Evolutionary conservation across 2,329 filamentous ascomycete genomes (phyloP).

Genomic region (Fusarium udum): DNA sequence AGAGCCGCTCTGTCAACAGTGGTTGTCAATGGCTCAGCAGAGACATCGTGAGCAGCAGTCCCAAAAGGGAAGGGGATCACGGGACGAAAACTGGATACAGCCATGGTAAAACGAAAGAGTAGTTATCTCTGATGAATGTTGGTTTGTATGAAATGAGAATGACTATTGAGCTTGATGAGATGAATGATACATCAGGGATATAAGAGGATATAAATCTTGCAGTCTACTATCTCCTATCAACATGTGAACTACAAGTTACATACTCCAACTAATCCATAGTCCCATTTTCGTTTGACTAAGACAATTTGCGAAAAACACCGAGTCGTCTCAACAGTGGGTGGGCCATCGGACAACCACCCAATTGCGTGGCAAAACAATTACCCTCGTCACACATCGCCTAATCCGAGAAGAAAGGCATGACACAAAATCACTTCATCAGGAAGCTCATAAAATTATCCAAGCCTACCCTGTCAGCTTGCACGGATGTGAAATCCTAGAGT

Average conservation of each 20-base stretch:
- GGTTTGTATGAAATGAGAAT: no score
- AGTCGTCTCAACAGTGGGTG: background rate
- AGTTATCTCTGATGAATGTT: no score
- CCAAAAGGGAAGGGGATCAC: background rate
- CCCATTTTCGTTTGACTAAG: background rate
- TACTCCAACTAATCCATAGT: background rate
- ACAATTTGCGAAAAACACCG: background rate
- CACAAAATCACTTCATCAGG: background rate
- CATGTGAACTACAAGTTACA: background rate
- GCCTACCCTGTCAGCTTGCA: background rate
- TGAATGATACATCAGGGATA: background rate
- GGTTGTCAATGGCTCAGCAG: background rate
- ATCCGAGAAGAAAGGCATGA: background rate
- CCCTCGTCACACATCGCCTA: background rate
- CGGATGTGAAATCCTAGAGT: background rate
- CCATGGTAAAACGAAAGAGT: background rate
- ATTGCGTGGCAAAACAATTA: background rate
- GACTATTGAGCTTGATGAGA: background rate
- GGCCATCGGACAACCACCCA: background rate
- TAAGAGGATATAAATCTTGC: slow-evolving; percentile 6
- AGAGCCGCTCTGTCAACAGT: slow-evolving; percentile 43
- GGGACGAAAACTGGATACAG: slow-evolving; percentile 1
- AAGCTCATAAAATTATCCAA: background rate
- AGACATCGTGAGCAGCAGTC: background rate
- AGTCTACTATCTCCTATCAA: background rate